These are phyloP conservation scores for Trichophyton rubrum DNA, from an alignment of 2,329 filamentous ascomycete species.

Conservation along the genomic window DNA sequence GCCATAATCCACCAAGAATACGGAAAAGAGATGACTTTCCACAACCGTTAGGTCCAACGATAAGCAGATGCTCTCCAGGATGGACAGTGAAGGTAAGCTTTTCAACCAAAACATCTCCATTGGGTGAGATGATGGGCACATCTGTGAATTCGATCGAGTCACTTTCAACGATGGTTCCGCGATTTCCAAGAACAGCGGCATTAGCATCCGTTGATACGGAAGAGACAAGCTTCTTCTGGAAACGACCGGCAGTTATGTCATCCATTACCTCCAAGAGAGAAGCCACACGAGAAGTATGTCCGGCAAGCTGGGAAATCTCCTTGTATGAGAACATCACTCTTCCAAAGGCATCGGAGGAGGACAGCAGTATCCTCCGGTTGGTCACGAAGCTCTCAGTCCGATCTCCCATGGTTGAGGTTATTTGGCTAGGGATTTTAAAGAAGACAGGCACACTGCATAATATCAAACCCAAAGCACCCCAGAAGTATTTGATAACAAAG, in stretches of 20 bases:
- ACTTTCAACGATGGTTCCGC: constrained; percentile 72
- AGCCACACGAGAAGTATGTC: constrained; percentile 86
- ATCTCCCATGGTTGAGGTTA: constrained; percentile 40
- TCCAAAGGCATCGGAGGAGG: constrained; percentile 88
- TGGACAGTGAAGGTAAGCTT: constrained; percentile 77
- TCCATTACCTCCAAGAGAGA: constrained; percentile 87
- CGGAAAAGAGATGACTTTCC: constrained; percentile 94
- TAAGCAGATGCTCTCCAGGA: constrained; percentile 79
- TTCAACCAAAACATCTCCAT: constrained; percentile 81
- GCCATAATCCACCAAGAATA: constrained; percentile 92
- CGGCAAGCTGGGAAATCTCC: constrained; percentile 89
- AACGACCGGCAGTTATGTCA: constrained; percentile 77
- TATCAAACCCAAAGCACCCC: constrained; percentile 82
- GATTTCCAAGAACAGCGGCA: constrained; percentile 65
- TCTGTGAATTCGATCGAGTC: constrained; percentile 71
- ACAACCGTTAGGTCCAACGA: constrained; percentile 93
- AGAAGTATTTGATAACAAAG: constrained; percentile 99
- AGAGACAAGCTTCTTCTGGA: constrained; percentile 92
- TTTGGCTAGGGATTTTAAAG: constrained; percentile 70
- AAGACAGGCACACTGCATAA: constrained; percentile 94
- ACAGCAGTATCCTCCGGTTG: constrained; percentile 80
- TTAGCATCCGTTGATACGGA: constrained; percentile 73
- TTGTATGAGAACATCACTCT: constrained; percentile 97
- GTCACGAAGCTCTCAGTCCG: constrained; percentile 69
- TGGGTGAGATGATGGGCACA: constrained; percentile 92